Evolutionary conservation across 352 stramenopile genomes (phyloP), one percentile per base, ranked within the genome.

Genomic region (Pythium folliculosum): DNA sequence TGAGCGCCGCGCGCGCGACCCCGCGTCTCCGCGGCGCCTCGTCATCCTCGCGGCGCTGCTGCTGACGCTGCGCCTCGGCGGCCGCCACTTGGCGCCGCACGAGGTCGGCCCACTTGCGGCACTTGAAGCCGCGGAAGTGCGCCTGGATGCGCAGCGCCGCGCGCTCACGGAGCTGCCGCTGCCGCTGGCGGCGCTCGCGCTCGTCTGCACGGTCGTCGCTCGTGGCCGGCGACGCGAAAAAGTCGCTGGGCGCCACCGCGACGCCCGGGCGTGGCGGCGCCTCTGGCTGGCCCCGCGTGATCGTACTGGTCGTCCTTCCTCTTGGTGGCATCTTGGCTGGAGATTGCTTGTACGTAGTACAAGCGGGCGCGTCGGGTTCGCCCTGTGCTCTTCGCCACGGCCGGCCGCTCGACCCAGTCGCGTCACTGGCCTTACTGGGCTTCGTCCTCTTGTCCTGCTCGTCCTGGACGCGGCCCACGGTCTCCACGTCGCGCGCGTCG

Each of bases 81-180:
- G 70, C 71, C 3, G 71, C 70, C 27, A 73, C 49, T 51, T 78
- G 79, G 6, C 78, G 77, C 8, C 79, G 72, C 30, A 88, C 71
- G 38, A 70, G 70, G 3, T 71, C 67, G 13, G 69, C 76, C 19
- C 86, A 75, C 27, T 77, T 78, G 10, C 73, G 71, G 52, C 64
- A 63, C 0, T 71, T 76, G 49, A 84, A 82, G 3, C 69, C 73
- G 4, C 78, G 77, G 38, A 86, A 88, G 1, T 63, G 61, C 17
- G 71, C 40, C 60, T 89, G 81, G 40, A 89, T 86, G 8, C 75
- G 38, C 49, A 71, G 56, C 3, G 81, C 75, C 4, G 81, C 81
- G 25, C 58, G 61, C 14, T 80, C 73, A 6, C 80, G 80, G 54
- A 66, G 65, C 45, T 87, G 63, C 4, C 59, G 60, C 38, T 77